Evolutionary conservation across 2,329 filamentous ascomycete species (phyloP), one percentile per base, ranked within the genome.

Genomic region (Cercospora citrullina): DNA sequence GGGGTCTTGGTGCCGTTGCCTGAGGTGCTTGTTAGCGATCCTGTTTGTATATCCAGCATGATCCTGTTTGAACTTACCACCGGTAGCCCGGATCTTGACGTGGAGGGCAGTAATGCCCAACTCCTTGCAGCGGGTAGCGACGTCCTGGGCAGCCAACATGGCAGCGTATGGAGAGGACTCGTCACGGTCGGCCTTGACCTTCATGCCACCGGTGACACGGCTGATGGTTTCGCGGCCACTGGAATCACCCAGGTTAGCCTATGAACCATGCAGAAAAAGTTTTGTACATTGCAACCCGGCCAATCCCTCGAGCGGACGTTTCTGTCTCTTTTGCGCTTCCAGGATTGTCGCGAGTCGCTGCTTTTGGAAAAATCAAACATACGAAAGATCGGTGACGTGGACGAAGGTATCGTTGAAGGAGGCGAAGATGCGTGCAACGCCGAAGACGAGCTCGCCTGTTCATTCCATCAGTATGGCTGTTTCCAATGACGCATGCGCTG

Each of bases 111-210:
- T 97, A 81, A 95, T 94, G 77, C 89, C 89, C 78, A 94, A 84
- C 80, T 92, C 89, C 84, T 91, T 91, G 87, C 92, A 95, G 85
- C 95, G 93, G 83, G 88, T 86, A 80, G 95, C 95, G 82, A 96
- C 93, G 70, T 80, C 78, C 89, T 99, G 95, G 76, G 95, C 95
- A 86, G 95, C 95, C 92, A 99, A 94, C 95, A 99, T 99, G 86
- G 95, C 95, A 80, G 95, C 95, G 89, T 99, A 99, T 80, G 95
- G 95, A 77, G 95, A 98, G 80, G 94, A 98, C 89, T 99, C 95
- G 87, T 99, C 95, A 89, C 95, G 94, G 82, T 99, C 94, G 85
- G 94, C 94, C 91, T 99, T 99, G 90, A 99, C 95, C 90, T 99
- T 99, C 95, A 99, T 99, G 82, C 96, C 96, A 87, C 96, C 95